Evolutionary conservation across 352 stramenopile species (phyloP).

Genomic region (Pythium sukuiense): DNA sequence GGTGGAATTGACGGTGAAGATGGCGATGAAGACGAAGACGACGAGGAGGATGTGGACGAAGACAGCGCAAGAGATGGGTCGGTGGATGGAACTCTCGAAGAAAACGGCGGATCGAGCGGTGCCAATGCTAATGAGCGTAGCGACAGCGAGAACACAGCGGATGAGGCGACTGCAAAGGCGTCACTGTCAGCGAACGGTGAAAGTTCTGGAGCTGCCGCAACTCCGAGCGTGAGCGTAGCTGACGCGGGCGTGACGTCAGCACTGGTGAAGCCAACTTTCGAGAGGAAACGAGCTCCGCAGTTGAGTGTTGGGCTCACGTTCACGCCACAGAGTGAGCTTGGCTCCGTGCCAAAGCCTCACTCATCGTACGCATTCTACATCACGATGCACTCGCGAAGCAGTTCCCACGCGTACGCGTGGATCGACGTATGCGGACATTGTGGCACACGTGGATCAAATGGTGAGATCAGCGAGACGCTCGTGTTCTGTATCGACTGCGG

Average conservation of each 20-base stretch:
- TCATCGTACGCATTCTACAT: slow-evolving; percentile 73
- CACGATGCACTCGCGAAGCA: slow-evolving; percentile 70
- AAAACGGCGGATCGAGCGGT: not conserved
- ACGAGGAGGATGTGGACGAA: slow-evolving; percentile 14
- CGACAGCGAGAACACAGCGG: not conserved
- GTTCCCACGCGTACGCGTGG: slow-evolving; percentile 89
- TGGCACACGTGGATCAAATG: slow-evolving; percentile 72
- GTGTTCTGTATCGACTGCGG: slow-evolving; percentile 97
- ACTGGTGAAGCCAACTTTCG: slow-evolving; percentile 25
- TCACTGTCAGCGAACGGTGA: not conserved
- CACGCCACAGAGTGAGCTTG: slow-evolving; percentile 65
- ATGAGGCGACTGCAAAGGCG: not conserved
- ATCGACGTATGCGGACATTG: slow-evolving; percentile 92
- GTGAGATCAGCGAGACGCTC: slow-evolving; percentile 46
- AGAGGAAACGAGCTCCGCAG: slow-evolving; percentile 9
- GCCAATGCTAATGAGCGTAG: slow-evolving; percentile 10
- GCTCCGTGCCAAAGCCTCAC: slow-evolving; percentile 41
- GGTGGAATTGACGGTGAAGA: slow-evolving; percentile 29
- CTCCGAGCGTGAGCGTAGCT: not conserved
- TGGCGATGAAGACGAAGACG: slow-evolving; percentile 31
- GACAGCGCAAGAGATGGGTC: slow-evolving; percentile 22
- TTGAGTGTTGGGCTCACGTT: slow-evolving; percentile 16
- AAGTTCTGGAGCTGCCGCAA: not conserved
- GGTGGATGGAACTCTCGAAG: slow-evolving; percentile 10
- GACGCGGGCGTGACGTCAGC: slow-evolving; percentile 9